A percentile compares a stretch with the other conserved stretches of the same genome.
Conservation (phyloP, 345 rosid species). For the Bretschneidera sinensis region DNA sequence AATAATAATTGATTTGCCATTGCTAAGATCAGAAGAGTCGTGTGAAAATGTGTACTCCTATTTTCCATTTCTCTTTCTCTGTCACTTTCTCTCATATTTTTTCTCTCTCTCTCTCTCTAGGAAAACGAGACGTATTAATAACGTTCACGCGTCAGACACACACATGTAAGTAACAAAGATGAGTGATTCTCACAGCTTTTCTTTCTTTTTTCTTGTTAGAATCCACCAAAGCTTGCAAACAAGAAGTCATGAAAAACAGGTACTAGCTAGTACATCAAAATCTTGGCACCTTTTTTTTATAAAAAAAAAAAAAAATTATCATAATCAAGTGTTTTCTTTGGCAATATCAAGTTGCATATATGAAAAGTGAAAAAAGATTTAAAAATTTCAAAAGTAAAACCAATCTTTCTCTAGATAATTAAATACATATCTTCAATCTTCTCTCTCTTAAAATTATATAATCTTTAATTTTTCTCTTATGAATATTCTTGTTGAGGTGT, state of each 20-base stretch:
- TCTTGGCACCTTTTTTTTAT: slow-evolving; percentile 3
- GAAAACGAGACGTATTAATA: slow-evolving; percentile 32
- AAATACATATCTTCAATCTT: neutral
- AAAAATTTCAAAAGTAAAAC: too few relatives aligned
- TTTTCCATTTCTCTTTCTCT: neutral
- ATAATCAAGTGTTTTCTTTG: neutral
- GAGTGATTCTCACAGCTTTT: slow-evolving; percentile 3
- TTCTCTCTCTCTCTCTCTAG: slow-evolving; percentile 9
- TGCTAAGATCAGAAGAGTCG: slow-evolving; percentile 10
- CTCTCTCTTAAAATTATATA: too few relatives aligned
- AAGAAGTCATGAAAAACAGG: neutral
- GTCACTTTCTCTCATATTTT: too few relatives aligned
- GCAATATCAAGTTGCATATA: slow-evolving; percentile 11
- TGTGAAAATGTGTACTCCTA: slow-evolving; percentile 10
- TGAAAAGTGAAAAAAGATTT: neutral
- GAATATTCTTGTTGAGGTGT: slow-evolving; percentile 11
- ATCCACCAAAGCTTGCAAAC: slow-evolving; percentile 6
- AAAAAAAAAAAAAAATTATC: neutral
- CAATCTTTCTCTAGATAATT: too few relatives aligned
- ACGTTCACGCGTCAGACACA: slow-evolving; percentile 30
- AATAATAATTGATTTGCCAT: too few relatives aligned
- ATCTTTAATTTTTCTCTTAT: neutral
- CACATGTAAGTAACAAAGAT: slow-evolving; percentile 15
- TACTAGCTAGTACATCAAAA: neutral
- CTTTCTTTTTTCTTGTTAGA: neutral